phyloP scores from a whole-genome alignment of 108 stramenopile species.

The Nannochloropsis salina region DNA sequence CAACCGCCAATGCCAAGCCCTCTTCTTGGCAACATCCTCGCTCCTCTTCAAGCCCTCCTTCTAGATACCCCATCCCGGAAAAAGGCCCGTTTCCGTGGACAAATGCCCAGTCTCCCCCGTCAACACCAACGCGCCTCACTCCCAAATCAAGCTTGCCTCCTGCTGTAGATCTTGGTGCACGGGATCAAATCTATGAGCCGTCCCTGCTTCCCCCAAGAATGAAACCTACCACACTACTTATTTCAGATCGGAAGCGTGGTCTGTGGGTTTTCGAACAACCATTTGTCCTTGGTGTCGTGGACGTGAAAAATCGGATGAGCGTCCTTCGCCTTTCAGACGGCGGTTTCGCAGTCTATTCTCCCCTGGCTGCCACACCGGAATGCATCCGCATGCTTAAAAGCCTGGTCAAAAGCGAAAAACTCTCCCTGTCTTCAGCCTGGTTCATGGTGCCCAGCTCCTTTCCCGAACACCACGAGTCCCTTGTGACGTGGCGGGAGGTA shows the following conservation, averaged over 20 bases:
- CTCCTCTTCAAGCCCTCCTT: neutral
- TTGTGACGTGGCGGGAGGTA: neutral
- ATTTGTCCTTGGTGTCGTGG: neutral
- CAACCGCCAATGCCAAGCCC: neutral
- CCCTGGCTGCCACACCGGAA: constrained; percentile 6
- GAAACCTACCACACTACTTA: neutral
- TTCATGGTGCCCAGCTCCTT: neutral
- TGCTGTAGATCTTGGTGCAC: neutral
- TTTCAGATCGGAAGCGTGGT: neutral
- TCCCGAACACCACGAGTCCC: neutral
- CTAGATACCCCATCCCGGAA: neutral
- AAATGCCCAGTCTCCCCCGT: neutral
- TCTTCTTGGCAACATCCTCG: neutral
- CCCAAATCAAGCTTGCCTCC: neutral
- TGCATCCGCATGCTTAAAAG: neutral
- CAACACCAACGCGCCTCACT: neutral
- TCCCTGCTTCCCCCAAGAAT: neutral
- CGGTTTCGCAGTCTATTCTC: constrained; percentile 2
- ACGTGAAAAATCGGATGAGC: neutral
- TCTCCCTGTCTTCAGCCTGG: neutral
- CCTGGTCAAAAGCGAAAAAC: neutral
- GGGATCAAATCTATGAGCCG: neutral
- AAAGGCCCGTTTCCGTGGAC: neutral
- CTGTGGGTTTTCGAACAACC: neutral
- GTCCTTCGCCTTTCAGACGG: neutral